Evolutionary conservation across 768 basidiomycete genomes (phyloP).

Genomic region (Amanita jacksonii): DNA sequence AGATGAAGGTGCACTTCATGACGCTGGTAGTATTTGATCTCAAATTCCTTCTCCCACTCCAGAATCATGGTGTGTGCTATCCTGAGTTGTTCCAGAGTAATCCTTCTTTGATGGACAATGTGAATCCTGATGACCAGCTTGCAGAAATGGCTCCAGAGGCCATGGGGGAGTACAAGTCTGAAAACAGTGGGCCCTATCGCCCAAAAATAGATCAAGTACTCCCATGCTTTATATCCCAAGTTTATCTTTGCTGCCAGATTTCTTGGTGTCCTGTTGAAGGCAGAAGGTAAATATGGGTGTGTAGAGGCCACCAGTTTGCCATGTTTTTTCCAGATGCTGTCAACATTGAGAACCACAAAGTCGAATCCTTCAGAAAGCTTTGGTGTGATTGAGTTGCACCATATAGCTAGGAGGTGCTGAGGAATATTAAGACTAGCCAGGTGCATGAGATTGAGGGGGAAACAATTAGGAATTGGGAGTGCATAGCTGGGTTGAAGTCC

Average conservation of each 20-base stretch:
- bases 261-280: slow-evolving; percentile 20
- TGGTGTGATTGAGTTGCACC: slow-evolving; percentile 6
- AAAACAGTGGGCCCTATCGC: slow-evolving; percentile 20
- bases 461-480: slow-evolving; percentile 6
- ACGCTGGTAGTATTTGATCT: slow-evolving; percentile 19
- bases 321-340: slow-evolving; percentile 4
- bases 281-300: slow-evolving; percentile 9
- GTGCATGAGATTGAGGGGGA: slow-evolving; percentile 7
- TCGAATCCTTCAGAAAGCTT: neutral
- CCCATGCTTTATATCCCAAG: slow-evolving; percentile 22
- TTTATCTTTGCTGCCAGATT: slow-evolving; percentile 23
- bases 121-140: slow-evolving; percentile 16
- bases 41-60: slow-evolving; percentile 20
- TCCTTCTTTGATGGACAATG: slow-evolving; percentile 13
- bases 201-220: slow-evolving; percentile 19
- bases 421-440: slow-evolving; percentile 2
- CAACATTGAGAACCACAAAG: neutral
- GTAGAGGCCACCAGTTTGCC: slow-evolving; percentile 7
- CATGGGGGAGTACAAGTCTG: slow-evolving; percentile 10
- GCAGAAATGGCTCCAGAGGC: slow-evolving; percentile 18
- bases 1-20: slow-evolving; percentile 20
- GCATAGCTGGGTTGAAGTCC: neutral
- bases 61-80: slow-evolving; percentile 12
- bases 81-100: slow-evolving; percentile 11
- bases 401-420: slow-evolving; percentile 2